Conservation (phyloP, 495 filamentous ascomycete species). For the Penicillium angulare region DNA sequence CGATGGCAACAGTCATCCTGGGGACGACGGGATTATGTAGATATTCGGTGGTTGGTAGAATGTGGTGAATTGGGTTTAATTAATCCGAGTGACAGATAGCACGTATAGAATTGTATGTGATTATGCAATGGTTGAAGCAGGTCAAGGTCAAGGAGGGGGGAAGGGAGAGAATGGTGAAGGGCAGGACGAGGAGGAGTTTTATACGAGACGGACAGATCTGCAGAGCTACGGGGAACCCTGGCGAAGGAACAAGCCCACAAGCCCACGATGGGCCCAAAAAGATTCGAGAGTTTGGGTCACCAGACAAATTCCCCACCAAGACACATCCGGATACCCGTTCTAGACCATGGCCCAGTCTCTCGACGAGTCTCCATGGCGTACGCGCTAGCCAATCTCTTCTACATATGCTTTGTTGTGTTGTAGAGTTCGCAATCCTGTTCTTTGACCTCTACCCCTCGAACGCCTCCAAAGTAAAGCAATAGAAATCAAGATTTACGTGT, state of each 20-base stretch:
- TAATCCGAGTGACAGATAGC: neutral
- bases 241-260: neutral
- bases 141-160: neutral
- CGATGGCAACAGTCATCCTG: conserved; percentile 20
- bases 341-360: conserved; percentile 9
- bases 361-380: neutral
- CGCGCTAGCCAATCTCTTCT: neutral
- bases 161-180: neutral
- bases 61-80: neutral
- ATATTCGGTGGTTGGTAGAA: neutral
- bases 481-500: neutral
- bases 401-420: neutral
- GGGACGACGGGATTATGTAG: neutral
- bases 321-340: conserved; percentile 13
- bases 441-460: neutral
- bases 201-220: conserved; percentile 4
- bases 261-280: neutral
- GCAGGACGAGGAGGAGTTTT: neutral
- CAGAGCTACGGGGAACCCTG: neutral
- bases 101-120: neutral
- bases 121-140: neutral
- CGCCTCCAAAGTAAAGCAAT: neutral
- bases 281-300: conserved; percentile 10
- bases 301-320: conserved; percentile 4
- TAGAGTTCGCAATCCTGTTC: neutral